phyloP scores from a whole-genome alignment of 805 yeast species.

The Cyberlindnera xishuangbannaensis region DNA sequence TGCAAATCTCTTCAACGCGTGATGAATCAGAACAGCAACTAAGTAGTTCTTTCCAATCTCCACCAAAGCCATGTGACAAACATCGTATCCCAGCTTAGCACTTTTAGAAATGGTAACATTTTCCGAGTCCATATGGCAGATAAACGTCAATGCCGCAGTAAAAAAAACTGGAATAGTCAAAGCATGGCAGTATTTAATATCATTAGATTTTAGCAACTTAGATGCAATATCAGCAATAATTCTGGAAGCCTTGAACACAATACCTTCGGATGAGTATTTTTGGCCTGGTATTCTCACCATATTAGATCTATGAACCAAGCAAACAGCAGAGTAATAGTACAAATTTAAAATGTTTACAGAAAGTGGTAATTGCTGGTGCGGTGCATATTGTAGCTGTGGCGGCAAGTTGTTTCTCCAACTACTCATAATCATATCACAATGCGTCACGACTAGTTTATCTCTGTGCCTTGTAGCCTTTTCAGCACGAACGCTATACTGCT shows the following conservation, averaged over 20 bases:
- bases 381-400: slow-evolving; percentile 52
- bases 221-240: slow-evolving; percentile 63
- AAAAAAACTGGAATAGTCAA: slow-evolving; percentile 52
- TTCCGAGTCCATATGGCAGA: slow-evolving; percentile 54
- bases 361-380: slow-evolving; percentile 42
- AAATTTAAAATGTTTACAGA: slow-evolving; percentile 55
- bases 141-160: slow-evolving; percentile 62
- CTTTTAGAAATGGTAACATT: slow-evolving; percentile 30
- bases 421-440: slow-evolving; percentile 73
- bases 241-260: slow-evolving; percentile 76
- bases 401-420: slow-evolving; percentile 71
- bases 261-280: slow-evolving; percentile 39
- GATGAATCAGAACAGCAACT: slow-evolving; percentile 45
- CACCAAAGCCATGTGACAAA: slow-evolving; percentile 29
- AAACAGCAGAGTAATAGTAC: slow-evolving; percentile 68
- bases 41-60: slow-evolving; percentile 47
- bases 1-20: slow-evolving; percentile 39
- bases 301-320: slow-evolving; percentile 66
- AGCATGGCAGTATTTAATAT: slow-evolving; percentile 50
- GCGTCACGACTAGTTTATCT: slow-evolving; percentile 38
- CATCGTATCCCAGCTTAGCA: slow-evolving; percentile 31
- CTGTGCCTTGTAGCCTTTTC: slow-evolving; percentile 42
- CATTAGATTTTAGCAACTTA: slow-evolving; percentile 43
- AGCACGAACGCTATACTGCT: slow-evolving; percentile 67
- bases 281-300: slow-evolving; percentile 38